Conservation (phyloP, 2,329 filamentous ascomycete species). For the Cladosporium sphaerospermum region DNA sequence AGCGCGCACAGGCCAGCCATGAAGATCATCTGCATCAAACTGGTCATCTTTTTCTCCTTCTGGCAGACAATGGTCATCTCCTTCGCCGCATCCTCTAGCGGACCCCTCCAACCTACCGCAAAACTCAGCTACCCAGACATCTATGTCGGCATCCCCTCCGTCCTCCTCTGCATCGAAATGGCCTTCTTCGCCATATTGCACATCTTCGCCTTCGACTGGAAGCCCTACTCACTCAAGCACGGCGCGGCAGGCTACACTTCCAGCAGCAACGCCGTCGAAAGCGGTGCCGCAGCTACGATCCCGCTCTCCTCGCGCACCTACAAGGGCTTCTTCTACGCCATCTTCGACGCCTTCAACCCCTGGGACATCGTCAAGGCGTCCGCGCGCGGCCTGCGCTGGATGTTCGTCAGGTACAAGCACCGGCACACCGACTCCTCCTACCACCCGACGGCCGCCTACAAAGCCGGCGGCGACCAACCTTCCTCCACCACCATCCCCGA, state of each 20-base stretch:
- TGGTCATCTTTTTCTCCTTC: conserved; percentile 86
- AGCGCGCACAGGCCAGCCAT: conserved; percentile 65
- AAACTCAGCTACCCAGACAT: conserved; percentile 67
- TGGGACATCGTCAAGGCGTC: conserved; percentile 80
- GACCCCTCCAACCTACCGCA: conserved; percentile 57
- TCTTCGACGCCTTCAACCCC: conserved; percentile 68
- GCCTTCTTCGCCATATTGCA: conserved; percentile 71
- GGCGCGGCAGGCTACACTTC: conserved; percentile 20
- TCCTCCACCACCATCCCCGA: background rate
- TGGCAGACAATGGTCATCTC: conserved; percentile 68
- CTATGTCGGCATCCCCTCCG: conserved; percentile 70
- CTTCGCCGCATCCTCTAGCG: conserved; percentile 53
- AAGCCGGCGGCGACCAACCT: background rate
- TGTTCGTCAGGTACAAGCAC: conserved; percentile 65
- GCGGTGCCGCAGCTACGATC: conserved; percentile 12
- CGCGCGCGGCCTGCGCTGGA: conserved; percentile 71
- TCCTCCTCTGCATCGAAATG: conserved; percentile 81
- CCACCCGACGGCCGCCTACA: conserved; percentile 16
- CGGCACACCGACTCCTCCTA: conserved; percentile 44
- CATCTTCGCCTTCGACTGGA: conserved; percentile 75
- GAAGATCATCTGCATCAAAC: conserved; percentile 80
- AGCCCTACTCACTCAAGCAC: conserved; percentile 53
- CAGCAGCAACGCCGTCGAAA: conserved; percentile 18
- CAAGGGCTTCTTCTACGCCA: conserved; percentile 58
- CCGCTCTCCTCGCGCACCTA: conserved; percentile 35